Percentiles rank a stretch among this genome's conserved stretches.
phyloP scores from a whole-genome alignment of 345 rosid species.

The Zanthoxylum bungeanum region DNA sequence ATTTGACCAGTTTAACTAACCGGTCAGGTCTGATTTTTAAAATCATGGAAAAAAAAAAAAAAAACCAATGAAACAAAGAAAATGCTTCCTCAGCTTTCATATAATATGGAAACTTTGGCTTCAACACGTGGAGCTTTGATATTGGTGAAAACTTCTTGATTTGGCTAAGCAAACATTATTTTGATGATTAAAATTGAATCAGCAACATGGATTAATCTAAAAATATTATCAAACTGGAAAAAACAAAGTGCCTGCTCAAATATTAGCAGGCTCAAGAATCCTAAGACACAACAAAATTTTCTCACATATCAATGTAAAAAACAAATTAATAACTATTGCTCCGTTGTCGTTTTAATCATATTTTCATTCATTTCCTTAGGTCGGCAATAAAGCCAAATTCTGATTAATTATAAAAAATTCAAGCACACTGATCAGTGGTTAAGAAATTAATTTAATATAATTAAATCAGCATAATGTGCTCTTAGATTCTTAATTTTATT shows the following conservation, averaged over 20 bases:
- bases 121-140: constrained; percentile 12
- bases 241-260: background rate
- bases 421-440: background rate
- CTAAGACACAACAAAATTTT: constrained; percentile 15
- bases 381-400: background rate
- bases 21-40: no score
- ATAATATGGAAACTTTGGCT: no score
- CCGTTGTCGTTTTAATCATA: constrained; percentile 5
- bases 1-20: no score
- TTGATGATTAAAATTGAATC: no score
- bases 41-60: no score
- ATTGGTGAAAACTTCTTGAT: constrained; percentile 11
- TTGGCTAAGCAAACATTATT: background rate
- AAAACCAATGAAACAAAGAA: background rate
- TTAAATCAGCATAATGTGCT: background rate
- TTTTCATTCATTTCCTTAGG: background rate
- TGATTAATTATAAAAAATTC: background rate
- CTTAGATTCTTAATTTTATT: background rate
- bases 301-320: constrained; percentile 1
- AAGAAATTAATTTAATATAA: background rate
- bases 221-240: no score
- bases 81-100: background rate
- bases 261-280: constrained; percentile 23
- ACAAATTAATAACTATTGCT: background rate
- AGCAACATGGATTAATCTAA: background rate